phyloP scores from a whole-genome alignment of 257 asterid genomes.

The Osmanthus fragrans region DNA sequence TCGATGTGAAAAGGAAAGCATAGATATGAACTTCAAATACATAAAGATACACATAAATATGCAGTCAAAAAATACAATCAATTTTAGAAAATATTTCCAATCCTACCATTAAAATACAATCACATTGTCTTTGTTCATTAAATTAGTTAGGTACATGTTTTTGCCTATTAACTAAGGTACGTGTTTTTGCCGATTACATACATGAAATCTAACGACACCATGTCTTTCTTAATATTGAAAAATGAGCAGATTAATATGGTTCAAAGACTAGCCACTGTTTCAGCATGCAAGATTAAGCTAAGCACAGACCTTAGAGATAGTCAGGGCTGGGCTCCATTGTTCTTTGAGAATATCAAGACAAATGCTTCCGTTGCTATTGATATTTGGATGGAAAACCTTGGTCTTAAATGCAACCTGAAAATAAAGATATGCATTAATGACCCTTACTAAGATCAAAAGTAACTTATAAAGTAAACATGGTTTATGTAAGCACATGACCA shows the following conservation, averaged over 20 bases:
- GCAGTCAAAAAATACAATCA: neutral
- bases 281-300: neutral
- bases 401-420: conserved; percentile 41
- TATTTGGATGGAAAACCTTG: conserved; percentile 37
- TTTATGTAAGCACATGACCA: neutral
- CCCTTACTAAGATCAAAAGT: neutral
- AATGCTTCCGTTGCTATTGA: conserved; percentile 40
- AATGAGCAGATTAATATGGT: neutral
- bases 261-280: neutral
- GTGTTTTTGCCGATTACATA: neutral
- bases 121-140: neutral
- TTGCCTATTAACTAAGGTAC: too few species aligned
- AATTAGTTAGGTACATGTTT: neutral
- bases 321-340: conserved; percentile 38
- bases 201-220: neutral
- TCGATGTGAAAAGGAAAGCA: neutral
- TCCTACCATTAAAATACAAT: neutral
- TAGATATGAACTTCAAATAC: neutral
- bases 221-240: neutral
- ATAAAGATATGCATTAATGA: neutral
- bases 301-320: conserved; percentile 34
- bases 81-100: neutral
- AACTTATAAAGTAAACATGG: neutral
- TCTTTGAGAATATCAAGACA: conserved; percentile 44
- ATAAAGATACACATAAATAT: neutral